Base-by-base conservation (phyloP, 257 asterid genomes). In the Paulownia fortunei region DNA sequence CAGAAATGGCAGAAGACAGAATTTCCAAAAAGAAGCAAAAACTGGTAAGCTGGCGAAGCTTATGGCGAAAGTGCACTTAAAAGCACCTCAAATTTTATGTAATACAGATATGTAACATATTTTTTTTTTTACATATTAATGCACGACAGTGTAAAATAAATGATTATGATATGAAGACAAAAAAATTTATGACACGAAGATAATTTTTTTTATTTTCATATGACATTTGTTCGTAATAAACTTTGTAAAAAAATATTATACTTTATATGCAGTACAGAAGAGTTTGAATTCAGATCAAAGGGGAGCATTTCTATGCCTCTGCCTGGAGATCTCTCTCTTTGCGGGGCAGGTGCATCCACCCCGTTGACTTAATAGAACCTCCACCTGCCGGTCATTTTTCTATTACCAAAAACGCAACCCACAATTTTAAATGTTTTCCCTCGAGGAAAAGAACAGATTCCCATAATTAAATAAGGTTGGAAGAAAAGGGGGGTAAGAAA, bases 281-380 rank as follows among this genome's bases (percentile, higher is more conserved):
- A 62, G 1, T 13, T 30, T 62, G 69, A 62, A 32, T 34, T 7
- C 34, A 62, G 64, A 77, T 77, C 66, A n/a, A 41, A 65, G 42
- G 46, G 47, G 15, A 30, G 26, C 52, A 19, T 12, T 1, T 74
- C 42, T 9, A 55, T 58, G 26, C 5, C 42, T 44, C 49, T 52
- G 49, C 23, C 39, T 6, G 39, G 46, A 26, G 63, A 66, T 71
- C 83, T 56, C 68, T 34, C 41, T 66, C n/a, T n/a, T n/a, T n/a
- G n/a, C n/a, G n/a, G 16, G 66, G 72, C 62, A 68, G 81, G 32
- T 69, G 4, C 82, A 70, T 61, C 78, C 2, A 70, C 56, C 73
- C 77, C 89, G 92, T 89, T 91, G 97, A 92, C 96, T 76, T 82
- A 8, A 6, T 4, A 7, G 10, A 7, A 83, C 89, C 87, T 72